Conservation (phyloP, 2,329 filamentous ascomycete species). For the Penicillium aurantiogriseum region DNA sequence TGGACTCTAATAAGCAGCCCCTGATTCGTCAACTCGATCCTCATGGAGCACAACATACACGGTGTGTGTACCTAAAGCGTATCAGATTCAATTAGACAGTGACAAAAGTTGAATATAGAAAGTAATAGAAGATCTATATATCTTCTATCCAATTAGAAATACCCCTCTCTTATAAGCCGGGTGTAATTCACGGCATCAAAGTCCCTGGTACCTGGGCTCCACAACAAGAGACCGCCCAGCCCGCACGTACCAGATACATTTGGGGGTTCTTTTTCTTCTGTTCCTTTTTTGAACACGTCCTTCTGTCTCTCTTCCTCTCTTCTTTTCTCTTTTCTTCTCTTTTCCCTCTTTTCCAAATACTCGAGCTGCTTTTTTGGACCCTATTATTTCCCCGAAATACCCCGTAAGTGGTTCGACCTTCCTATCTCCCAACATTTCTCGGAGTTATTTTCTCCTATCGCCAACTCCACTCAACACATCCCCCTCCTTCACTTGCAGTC, state of each 20-base stretch:
- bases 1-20: conserved; percentile 25
- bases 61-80: neutral
- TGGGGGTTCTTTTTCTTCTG: conserved; percentile 4
- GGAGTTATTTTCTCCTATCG: conserved; percentile 3
- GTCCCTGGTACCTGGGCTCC: conserved; percentile 13
- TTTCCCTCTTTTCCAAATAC: neutral
- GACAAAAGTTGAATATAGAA: neutral
- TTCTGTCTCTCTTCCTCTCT: neutral
- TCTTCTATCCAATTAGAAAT: neutral
- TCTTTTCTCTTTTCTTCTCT: neutral
- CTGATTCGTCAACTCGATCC: conserved; percentile 25
- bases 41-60: neutral
- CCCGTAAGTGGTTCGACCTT: neutral
- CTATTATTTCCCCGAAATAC: neutral
- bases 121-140: neutral
- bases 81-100: neutral
- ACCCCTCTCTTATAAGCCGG: neutral
- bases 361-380: neutral
- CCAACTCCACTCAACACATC: conserved; percentile 7
- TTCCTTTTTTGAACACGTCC: too few relatives aligned
- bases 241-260: conserved; percentile 11
- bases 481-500: neutral
- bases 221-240: conserved; percentile 14
- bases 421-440: conserved; percentile 4
- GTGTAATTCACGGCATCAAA: conserved; percentile 15